phyloP scores from a whole-genome alignment of 1,139 yeast species.

The Nakaseomyces delphensis region DNA sequence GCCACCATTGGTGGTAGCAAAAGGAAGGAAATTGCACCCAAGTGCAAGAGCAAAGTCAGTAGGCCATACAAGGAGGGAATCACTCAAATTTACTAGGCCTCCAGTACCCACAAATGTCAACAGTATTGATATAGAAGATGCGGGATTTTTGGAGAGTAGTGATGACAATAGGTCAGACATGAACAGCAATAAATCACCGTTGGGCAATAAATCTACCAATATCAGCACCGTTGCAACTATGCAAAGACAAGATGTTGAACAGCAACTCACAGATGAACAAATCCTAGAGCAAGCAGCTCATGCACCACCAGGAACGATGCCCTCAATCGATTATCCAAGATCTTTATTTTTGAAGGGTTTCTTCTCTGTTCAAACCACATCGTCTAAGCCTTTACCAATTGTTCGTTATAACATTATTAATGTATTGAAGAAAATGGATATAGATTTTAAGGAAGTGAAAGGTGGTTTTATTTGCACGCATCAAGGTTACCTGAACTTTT shows the following conservation, averaged over 20 bases:
- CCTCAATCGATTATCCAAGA: slow-evolving; percentile 86
- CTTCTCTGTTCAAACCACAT: slow-evolving; percentile 90
- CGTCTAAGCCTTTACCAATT: slow-evolving; percentile 83
- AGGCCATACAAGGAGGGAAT: slow-evolving; percentile 67
- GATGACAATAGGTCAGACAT: slow-evolving; percentile 49
- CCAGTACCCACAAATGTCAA: slow-evolving; percentile 30
- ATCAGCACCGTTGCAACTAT: slow-evolving; percentile 7
- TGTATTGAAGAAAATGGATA: slow-evolving; percentile 68
- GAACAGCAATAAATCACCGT: slow-evolving; percentile 28
- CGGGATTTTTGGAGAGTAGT: slow-evolving; percentile 55
- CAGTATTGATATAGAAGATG: slow-evolving; percentile 1
- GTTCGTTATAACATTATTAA: slow-evolving; percentile 79
- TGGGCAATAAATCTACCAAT: slow-evolving; percentile 1
- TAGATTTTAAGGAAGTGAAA: slow-evolving; percentile 78
- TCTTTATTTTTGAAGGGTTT: slow-evolving; percentile 89
- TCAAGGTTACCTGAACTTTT: slow-evolving; percentile 16
- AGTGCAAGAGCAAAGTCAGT: slow-evolving; percentile 85
- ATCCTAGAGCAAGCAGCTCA: slow-evolving; percentile 57
- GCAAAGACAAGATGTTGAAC: slow-evolving; percentile 11
- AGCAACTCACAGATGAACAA: slow-evolving; percentile 48
- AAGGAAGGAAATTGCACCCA: slow-evolving; percentile 51
- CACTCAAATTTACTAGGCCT: slow-evolving; percentile 36
- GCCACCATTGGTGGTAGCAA: slow-evolving; percentile 20
- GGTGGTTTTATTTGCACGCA: slow-evolving; percentile 91
- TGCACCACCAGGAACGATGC: slow-evolving; percentile 79